Evolutionary conservation across 73 alveolate genomes (phyloP).

Genomic region (Tetrahymena thermophila): DNA sequence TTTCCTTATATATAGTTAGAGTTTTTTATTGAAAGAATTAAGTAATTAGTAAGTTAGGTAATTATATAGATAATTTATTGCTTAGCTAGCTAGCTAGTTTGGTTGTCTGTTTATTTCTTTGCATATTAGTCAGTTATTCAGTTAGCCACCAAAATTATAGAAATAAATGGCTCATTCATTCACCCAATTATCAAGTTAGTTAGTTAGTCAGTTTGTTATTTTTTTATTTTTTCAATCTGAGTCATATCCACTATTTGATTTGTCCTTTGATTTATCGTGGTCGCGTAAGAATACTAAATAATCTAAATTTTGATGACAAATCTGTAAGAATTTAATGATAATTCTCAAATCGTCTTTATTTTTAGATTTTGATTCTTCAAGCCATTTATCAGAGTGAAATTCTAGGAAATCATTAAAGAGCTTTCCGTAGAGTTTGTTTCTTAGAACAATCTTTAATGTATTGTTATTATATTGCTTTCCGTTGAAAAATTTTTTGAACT

Average conservation of each 20-base stretch:
- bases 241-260: not conserved
- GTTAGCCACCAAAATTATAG: no score
- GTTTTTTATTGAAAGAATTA: not conserved
- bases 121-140: no score
- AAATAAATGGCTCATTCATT: no score
- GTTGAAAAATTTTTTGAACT: not conserved
- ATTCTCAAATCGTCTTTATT: not conserved
- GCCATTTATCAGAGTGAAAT: not conserved
- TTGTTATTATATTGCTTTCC: not conserved
- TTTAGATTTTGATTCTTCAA: not conserved
- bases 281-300: not conserved
- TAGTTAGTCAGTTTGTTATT: not conserved
- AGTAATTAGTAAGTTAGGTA: not conserved
- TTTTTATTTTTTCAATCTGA: not conserved
- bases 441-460: not conserved
- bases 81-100: no score
- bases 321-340: not conserved
- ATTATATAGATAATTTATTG: no score
- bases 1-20: no score
- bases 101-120: no score
- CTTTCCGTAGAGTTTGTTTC: not conserved
- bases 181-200: no score
- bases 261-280: not conserved
- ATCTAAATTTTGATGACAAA: not conserved
- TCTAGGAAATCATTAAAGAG: not conserved